phyloP scores from a whole-genome alignment of 805 yeast genomes.

The Candida vartiovaarae region DNA sequence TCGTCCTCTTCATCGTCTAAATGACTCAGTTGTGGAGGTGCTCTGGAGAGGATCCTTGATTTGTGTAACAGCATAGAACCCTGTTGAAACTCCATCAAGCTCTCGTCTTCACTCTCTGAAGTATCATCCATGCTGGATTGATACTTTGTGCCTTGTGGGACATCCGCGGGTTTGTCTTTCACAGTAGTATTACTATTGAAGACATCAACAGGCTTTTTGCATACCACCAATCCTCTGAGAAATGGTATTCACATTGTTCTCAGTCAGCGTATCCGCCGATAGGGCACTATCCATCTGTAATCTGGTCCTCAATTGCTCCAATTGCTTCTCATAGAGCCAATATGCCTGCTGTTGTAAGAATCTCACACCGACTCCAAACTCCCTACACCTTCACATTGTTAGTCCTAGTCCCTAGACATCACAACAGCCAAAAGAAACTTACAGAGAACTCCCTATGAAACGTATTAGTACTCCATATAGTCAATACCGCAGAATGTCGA shows the following conservation, averaged over 20 bases:
- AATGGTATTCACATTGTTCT: no score
- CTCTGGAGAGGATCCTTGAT: constrained; percentile 19
- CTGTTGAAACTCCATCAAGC: background rate
- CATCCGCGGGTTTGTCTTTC: background rate
- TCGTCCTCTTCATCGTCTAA: constrained; percentile 16
- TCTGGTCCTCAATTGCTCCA: constrained; percentile 18
- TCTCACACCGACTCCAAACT: constrained; percentile 18
- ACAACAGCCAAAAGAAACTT: background rate
- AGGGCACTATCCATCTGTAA: constrained; percentile 14
- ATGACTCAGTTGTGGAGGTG: constrained; percentile 13
- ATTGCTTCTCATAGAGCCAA: constrained; percentile 24
- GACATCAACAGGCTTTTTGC: no score
- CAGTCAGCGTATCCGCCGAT: background rate
- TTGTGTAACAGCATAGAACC: constrained; percentile 20
- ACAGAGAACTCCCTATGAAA: constrained; percentile 7
- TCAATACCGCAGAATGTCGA: background rate
- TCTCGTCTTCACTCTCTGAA: background rate
- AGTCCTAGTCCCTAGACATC: background rate
- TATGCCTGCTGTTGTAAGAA: constrained; percentile 24
- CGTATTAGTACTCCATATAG: constrained; percentile 1
- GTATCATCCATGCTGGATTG: no score
- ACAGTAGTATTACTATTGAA: no score
- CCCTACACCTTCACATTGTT: constrained; percentile 3
- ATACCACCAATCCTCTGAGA: no score
- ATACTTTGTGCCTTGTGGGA: background rate